Conservation (phyloP, 2,329 filamentous ascomycete genomes). For the Harringtonia aguacate region DNA sequence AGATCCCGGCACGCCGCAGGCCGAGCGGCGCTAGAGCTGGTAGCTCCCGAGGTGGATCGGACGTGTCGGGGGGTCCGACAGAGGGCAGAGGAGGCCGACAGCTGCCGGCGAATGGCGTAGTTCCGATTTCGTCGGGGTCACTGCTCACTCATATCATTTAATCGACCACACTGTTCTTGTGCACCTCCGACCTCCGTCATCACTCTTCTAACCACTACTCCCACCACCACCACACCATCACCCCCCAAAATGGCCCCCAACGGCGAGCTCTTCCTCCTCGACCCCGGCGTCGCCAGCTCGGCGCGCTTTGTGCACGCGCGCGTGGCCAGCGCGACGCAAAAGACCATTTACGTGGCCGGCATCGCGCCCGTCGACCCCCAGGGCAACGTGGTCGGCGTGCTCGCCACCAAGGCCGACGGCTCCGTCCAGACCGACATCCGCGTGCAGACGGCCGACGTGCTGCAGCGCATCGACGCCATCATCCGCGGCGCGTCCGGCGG, state of each 20-base stretch:
- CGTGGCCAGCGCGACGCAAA: slow-evolving; percentile 18
- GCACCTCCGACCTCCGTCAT: no score
- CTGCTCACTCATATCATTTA: no score
- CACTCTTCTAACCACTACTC: neutral
- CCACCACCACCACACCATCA: neutral
- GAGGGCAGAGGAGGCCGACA: no score
- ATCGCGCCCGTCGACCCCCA: slow-evolving; percentile 23
- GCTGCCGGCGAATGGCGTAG: no score
- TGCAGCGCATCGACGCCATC: slow-evolving; percentile 25
- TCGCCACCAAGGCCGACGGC: slow-evolving; percentile 24
- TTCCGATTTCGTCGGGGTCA: no score
- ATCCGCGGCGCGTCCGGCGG: slow-evolving; percentile 24
- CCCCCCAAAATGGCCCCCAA: slow-evolving; percentile 19
- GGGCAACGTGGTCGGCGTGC: slow-evolving; percentile 23
- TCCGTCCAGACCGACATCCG: slow-evolving; percentile 22
- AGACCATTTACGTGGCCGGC: slow-evolving; percentile 28
- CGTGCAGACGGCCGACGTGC: slow-evolving; percentile 26
- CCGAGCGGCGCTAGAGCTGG: no score
- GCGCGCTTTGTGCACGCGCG: slow-evolving; percentile 25
- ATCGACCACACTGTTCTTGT: neutral
- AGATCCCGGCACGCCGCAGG: no score
- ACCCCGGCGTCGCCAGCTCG: slow-evolving; percentile 17
- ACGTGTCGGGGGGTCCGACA: no score
- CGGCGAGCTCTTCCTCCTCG: slow-evolving; percentile 22
- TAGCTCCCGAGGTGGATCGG: no score